Percentiles rank a stretch among this genome's conserved stretches.
Evolutionary conservation across 768 basidiomycete genomes (phyloP).

Genomic region (Suillus alpinus): DNA sequence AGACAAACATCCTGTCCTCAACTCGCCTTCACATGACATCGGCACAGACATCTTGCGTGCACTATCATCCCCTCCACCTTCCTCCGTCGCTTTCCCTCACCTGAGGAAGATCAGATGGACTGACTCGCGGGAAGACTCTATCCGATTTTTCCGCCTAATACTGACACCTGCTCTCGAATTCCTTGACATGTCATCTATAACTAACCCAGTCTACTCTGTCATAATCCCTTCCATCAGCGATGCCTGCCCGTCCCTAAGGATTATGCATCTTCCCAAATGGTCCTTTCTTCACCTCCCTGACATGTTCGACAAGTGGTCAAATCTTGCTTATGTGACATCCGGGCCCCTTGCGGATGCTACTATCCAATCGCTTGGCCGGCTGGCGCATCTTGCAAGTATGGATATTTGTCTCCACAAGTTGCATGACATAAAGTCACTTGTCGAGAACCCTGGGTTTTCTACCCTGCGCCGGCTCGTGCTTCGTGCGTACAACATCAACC

Average conservation of each 20-base stretch:
- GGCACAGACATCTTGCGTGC: not conserved
- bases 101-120: conserved; percentile 2
- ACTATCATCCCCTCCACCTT: conserved; percentile 1
- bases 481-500: conserved; percentile 1
- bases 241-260: conserved; percentile 2
- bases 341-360: conserved; percentile 2
- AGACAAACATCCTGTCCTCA: conserved; percentile 4
- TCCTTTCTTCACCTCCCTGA: conserved; percentile 1
- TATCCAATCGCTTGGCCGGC: conserved; percentile 1
- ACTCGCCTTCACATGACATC: conserved; percentile 1
- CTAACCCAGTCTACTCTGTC: not conserved
- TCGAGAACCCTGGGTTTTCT: conserved; percentile 2
- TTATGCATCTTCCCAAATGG: conserved; percentile 3
- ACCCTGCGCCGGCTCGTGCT: conserved; percentile 1
- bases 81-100: not conserved
- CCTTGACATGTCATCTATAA: conserved; percentile 5
- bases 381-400: conserved; percentile 3
- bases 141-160: conserved; percentile 2
- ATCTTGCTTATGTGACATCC: conserved; percentile 1
- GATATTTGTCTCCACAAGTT: conserved; percentile 4
- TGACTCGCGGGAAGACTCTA: not conserved
- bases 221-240: conserved; percentile 1
- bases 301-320: conserved; percentile 1
- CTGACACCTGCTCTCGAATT: conserved; percentile 2
- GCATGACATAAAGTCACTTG: conserved; percentile 1